Evolutionary conservation across 768 basidiomycete genomes (phyloP).

Genomic region (Coprinellus micaceus): DNA sequence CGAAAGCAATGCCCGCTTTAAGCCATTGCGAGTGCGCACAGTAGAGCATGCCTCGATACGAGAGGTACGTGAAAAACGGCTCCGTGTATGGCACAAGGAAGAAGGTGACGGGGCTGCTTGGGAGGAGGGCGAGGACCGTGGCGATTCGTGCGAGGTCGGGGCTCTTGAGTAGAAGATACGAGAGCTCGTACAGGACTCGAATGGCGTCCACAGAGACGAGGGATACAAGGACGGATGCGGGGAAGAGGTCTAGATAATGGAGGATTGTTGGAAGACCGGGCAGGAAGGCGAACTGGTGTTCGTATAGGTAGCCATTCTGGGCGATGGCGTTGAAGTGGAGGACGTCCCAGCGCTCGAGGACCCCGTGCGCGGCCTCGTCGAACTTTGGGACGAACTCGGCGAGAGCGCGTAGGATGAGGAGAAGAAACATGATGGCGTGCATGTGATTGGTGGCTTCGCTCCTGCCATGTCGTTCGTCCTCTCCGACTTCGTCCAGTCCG

Average conservation of each 20-base stretch:
- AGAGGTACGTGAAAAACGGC: slow-evolving; percentile 79
- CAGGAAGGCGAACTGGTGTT: slow-evolving; percentile 88
- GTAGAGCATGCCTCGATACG: slow-evolving; percentile 64
- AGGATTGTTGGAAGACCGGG: slow-evolving; percentile 55
- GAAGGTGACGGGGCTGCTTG: slow-evolving; percentile 75
- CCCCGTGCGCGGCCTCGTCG: slow-evolving; percentile 25
- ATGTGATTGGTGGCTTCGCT: slow-evolving; percentile 1
- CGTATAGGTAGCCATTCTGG: slow-evolving; percentile 50
- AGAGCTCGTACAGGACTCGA: slow-evolving; percentile 52
- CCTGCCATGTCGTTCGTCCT: slow-evolving; percentile 16
- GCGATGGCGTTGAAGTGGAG: slow-evolving; percentile 80
- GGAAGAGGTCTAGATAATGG: slow-evolving; percentile 19
- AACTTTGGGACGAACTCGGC: slow-evolving; percentile 31
- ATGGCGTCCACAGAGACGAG: slow-evolving; percentile 40
- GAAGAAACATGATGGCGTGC: slow-evolving; percentile 14
- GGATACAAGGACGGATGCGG: slow-evolving; percentile 33
- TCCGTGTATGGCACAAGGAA: slow-evolving; percentile 76
- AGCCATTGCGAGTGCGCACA: slow-evolving; percentile 50
- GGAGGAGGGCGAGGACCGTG: slow-evolving; percentile 66
- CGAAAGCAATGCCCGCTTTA: slow-evolving; percentile 56
- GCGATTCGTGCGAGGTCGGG: slow-evolving; percentile 59
- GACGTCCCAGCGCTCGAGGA: slow-evolving; percentile 79
- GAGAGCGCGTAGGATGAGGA: slow-evolving; percentile 24
- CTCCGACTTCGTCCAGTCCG: slow-evolving; percentile 50
- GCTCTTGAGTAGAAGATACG: slow-evolving; percentile 52